These are phyloP conservation scores for Rehmannia glutinosa DNA, from an alignment of 257 asterid genomes.

Conservation along the genomic window DNA sequence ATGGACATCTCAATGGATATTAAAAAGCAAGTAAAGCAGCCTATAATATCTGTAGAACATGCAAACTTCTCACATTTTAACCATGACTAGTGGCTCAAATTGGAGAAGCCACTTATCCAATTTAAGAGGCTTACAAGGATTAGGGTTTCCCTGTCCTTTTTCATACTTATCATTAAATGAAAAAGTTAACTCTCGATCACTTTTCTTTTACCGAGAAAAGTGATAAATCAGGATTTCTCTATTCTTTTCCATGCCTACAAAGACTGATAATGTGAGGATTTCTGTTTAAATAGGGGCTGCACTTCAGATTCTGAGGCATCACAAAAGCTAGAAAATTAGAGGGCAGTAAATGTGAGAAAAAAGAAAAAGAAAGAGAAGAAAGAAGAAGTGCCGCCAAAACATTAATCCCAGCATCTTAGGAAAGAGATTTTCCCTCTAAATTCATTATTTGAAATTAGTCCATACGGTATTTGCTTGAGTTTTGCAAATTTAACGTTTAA, in stretches of 20 bases:
- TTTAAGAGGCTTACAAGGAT: neutral
- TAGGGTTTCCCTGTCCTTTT: neutral
- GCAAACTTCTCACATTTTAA: neutral
- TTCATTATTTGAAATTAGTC: neutral
- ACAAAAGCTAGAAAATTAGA: neutral
- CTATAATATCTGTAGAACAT: neutral
- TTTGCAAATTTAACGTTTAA: too few relatives aligned
- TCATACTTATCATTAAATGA: slow-evolving; percentile 1
- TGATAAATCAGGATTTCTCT: neutral
- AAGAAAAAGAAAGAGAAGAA: neutral
- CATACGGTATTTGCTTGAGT: neutral
- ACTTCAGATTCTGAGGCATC: neutral
- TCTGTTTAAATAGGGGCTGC: neutral
- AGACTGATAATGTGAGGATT: neutral
- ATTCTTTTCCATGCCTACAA: neutral
- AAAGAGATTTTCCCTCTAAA: neutral
- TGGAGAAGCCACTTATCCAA: neutral
- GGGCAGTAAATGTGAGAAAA: neutral
- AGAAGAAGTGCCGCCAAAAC: neutral
- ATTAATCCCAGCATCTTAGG: neutral
- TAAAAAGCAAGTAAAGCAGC: neutral
- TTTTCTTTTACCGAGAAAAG: neutral
- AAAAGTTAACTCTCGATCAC: neutral
- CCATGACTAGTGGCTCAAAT: neutral
- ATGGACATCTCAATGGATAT: neutral